Evolutionary conservation across 805 yeast genomes (phyloP).

Genomic region (Saccharomycopsis sp.): DNA sequence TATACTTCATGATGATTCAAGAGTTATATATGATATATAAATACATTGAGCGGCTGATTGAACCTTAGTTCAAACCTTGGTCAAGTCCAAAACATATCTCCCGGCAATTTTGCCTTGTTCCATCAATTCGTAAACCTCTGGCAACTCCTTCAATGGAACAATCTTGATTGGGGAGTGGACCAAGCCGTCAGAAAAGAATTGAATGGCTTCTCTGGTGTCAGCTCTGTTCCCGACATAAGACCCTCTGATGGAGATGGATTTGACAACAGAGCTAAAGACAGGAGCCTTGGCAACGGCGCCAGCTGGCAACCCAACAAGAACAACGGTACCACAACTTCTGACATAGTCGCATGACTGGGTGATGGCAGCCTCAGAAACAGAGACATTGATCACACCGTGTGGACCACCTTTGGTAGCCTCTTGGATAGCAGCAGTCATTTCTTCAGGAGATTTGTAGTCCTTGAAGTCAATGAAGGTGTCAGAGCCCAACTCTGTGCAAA

Average conservation of each 20-base stretch:
- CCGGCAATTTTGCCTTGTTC: conserved; percentile 58
- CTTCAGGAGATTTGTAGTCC: conserved; percentile 29
- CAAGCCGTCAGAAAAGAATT: conserved; percentile 59
- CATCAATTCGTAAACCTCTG: conserved; percentile 47
- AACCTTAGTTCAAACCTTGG: conserved; percentile 13
- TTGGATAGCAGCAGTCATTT: conserved; percentile 40
- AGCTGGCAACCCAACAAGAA: conserved; percentile 68
- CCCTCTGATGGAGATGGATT: conserved; percentile 61
- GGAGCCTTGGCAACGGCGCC: conserved; percentile 58
- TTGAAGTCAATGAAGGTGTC: conserved; percentile 48
- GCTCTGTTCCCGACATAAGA: conserved; percentile 86
- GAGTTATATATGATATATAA: too few species aligned
- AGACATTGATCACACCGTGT: conserved; percentile 67
- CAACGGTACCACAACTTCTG: conserved; percentile 61
- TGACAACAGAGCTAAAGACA: conserved; percentile 64
- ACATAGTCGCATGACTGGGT: conserved; percentile 46
- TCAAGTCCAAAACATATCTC: conserved; percentile 68
- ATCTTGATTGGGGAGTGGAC: conserved; percentile 54
- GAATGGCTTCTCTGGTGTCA: conserved; percentile 68
- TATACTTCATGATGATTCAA: too few species aligned
- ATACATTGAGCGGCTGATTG: too few species aligned
- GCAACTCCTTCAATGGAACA: conserved; percentile 47
- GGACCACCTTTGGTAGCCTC: conserved; percentile 60
- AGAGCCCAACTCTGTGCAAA: conserved; percentile 41
- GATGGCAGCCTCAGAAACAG: conserved; percentile 60